Percentiles rank a stretch among this genome's conserved stretches.
Conservation (phyloP, 2,329 filamentous ascomycete genomes). For the Chrysosporium queenslandicum region DNA sequence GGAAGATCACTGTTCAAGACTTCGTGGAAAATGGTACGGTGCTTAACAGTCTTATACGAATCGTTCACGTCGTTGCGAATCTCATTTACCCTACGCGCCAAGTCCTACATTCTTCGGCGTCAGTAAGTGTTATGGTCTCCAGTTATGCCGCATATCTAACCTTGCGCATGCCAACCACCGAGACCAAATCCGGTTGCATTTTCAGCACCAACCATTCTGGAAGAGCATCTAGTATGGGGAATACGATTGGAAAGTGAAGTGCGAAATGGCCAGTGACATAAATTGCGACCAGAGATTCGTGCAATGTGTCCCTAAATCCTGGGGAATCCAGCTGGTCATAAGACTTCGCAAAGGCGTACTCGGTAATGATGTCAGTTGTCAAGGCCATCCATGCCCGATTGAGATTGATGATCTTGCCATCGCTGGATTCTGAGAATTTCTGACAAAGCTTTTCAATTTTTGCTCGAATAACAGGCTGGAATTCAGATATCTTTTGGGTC, state of each 20-base stretch:
- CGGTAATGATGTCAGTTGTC: slow-evolving; percentile 25
- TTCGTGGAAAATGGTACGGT: slow-evolving; percentile 22
- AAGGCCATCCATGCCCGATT: slow-evolving; percentile 26
- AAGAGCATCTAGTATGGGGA: slow-evolving; percentile 20
- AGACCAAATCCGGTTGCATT: slow-evolving; percentile 15
- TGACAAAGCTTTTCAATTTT: slow-evolving; percentile 19
- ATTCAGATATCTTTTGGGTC: slow-evolving; percentile 15
- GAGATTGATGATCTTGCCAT: slow-evolving; percentile 19
- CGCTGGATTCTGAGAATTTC: slow-evolving; percentile 21
- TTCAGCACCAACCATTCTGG: slow-evolving; percentile 20
- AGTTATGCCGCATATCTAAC: slow-evolving; percentile 12
- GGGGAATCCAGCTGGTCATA: slow-evolving; percentile 20
- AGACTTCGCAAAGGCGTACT: slow-evolving; percentile 23
- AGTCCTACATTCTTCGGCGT: slow-evolving; percentile 10
- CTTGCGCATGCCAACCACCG: slow-evolving; percentile 17
- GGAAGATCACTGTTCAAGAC: slow-evolving; percentile 23
- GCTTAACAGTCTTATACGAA: slow-evolving; percentile 10
- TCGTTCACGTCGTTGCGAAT: slow-evolving; percentile 13
- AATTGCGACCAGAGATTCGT: slow-evolving; percentile 14
- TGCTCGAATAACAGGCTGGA: slow-evolving; percentile 17
- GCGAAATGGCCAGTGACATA: slow-evolving; percentile 18
- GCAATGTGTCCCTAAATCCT: slow-evolving; percentile 14
- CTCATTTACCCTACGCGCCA: slow-evolving; percentile 14
- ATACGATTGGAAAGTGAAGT: slow-evolving; percentile 18
- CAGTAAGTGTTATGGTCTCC: not conserved